phyloP scores from a whole-genome alignment of 208 protist species.

The Leishmania aethiopica region DNA sequence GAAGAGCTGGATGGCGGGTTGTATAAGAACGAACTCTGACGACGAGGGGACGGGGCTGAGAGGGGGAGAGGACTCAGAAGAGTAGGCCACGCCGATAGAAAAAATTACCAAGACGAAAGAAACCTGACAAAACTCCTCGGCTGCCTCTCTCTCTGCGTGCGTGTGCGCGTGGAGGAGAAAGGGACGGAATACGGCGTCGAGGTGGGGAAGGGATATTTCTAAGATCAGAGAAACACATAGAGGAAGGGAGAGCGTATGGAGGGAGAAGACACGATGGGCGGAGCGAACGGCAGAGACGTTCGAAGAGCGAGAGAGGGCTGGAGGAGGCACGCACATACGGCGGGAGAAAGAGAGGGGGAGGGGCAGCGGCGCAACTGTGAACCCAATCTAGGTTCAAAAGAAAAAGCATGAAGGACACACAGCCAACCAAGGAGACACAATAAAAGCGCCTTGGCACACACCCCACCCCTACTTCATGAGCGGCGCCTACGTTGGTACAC shows the following conservation, averaged over 20 bases:
- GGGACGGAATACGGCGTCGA: too few species aligned
- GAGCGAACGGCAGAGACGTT: background rate
- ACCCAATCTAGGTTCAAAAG: background rate
- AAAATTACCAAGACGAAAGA: background rate
- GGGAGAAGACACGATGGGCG: background rate
- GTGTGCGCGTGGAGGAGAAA: background rate
- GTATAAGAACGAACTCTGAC: background rate
- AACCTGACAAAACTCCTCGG: background rate
- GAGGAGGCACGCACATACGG: background rate
- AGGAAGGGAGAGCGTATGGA: background rate
- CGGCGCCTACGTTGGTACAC: background rate
- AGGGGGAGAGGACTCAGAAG: background rate
- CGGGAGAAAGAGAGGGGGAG: background rate
- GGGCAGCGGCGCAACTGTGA: background rate
- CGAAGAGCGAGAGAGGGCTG: background rate
- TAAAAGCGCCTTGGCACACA: background rate
- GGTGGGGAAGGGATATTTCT: background rate
- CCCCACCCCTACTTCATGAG: background rate
- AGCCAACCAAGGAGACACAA: background rate
- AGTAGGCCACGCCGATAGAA: background rate
- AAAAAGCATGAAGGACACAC: background rate
- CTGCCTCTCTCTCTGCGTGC: background rate
- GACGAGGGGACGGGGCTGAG: background rate
- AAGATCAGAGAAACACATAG: background rate
- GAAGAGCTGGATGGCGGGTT: background rate